Percentiles rank a stretch among this genome's conserved stretches.
Evolutionary conservation across 257 asterid genomes (phyloP).

Genomic region (Gentiana macrophylla): DNA sequence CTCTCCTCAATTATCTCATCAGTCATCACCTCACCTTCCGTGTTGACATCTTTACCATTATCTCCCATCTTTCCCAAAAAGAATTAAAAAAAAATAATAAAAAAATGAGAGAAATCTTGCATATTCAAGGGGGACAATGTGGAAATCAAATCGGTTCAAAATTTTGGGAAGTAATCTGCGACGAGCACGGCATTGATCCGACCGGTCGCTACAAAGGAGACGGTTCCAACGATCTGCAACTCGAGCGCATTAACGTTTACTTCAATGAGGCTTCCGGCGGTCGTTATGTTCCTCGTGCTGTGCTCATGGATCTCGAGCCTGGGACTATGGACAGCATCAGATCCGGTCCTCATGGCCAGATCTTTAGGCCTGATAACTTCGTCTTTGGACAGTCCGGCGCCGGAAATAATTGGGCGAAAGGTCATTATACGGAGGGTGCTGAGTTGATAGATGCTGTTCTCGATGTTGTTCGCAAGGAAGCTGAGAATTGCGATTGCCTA

Average conservation of each 20-base stretch:
- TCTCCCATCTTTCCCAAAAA: too few relatives aligned
- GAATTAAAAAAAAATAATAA: not conserved
- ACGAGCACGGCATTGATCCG: conserved; percentile 75
- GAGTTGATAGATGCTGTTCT: conserved; percentile 84
- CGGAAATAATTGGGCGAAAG: conserved; percentile 89
- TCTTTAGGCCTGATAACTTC: conserved; percentile 79
- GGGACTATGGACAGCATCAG: conserved; percentile 92
- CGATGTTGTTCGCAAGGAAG: conserved; percentile 83
- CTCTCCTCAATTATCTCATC: not conserved
- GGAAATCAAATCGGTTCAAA: conserved; percentile 94
- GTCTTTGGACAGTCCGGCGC: conserved; percentile 92
- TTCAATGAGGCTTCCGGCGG: conserved; percentile 89
- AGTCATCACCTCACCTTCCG: not conserved
- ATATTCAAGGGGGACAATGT: conserved; percentile 87
- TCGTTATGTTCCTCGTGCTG: conserved; percentile 85
- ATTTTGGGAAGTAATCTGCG: conserved; percentile 90
- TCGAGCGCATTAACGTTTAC: conserved; percentile 75
- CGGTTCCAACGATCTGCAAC: conserved; percentile 37
- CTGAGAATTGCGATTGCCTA: conserved; percentile 87
- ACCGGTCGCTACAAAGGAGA: conserved; percentile 59
- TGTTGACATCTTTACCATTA: too few relatives aligned
- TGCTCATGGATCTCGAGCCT: conserved; percentile 92
- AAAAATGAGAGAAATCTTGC: conserved; percentile 74
- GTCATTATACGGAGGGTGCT: conserved; percentile 87
- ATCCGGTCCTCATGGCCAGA: conserved; percentile 81